Percentiles rank a stretch among this genome's conserved stretches.
Evolutionary conservation across 805 yeast genomes (phyloP).

Genomic region (Zygotorulaspora florentina): DNA sequence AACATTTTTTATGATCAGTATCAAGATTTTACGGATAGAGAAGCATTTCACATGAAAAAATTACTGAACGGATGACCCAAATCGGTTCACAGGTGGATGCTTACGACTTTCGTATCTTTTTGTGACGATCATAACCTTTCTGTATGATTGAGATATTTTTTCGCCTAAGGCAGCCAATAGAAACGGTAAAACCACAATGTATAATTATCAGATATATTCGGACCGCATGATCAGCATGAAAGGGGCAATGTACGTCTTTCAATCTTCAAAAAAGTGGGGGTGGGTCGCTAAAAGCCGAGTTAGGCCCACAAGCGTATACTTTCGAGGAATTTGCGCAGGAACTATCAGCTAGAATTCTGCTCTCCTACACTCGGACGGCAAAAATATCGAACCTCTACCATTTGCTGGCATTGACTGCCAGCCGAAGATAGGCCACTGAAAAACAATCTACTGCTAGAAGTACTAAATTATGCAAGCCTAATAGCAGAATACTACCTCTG

Average conservation of each 20-base stretch:
- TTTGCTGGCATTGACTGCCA: slow-evolving; percentile 7
- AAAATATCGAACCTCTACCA: slow-evolving; percentile 8
- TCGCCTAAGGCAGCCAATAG: slow-evolving; percentile 72
- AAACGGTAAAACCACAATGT: slow-evolving; percentile 69
- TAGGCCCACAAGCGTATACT: neutral
- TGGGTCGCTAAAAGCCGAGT: neutral
- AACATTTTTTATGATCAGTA: too few species aligned
- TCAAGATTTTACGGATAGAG: slow-evolving; percentile 39
- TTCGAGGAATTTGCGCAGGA: slow-evolving; percentile 7
- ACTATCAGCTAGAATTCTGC: slow-evolving; percentile 3
- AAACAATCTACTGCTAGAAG: slow-evolving; percentile 9
- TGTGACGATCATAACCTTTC: slow-evolving; percentile 44
- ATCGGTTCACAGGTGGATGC: slow-evolving; percentile 37
- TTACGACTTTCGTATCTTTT: slow-evolving; percentile 36
- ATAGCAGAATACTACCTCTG: slow-evolving; percentile 6
- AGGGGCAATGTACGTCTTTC: slow-evolving; percentile 42
- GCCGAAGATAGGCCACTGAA: slow-evolving; percentile 13
- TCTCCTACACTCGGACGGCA: slow-evolving; percentile 7
- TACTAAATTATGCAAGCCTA: slow-evolving; percentile 9
- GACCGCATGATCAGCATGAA: slow-evolving; percentile 63
- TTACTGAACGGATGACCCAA: slow-evolving; percentile 52
- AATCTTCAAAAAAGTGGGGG: slow-evolving; percentile 4
- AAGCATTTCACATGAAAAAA: slow-evolving; percentile 55
- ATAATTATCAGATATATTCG: slow-evolving; percentile 64
- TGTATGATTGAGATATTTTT: slow-evolving; percentile 58